Conservation (phyloP, 805 yeast species). For the Naumovozyma baii region DNA sequence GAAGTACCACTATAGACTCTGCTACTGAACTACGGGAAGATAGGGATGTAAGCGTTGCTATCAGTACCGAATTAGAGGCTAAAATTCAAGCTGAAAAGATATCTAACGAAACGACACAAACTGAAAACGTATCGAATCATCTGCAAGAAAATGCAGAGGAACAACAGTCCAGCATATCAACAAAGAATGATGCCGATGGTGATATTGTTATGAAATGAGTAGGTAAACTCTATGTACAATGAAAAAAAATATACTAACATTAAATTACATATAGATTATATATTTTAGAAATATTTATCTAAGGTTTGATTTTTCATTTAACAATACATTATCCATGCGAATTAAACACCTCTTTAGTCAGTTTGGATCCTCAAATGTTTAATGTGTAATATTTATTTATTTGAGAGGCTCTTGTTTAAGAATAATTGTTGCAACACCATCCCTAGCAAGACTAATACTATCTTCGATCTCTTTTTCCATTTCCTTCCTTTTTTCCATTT, state of each 20-base stretch:
- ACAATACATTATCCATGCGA: too few relatives aligned
- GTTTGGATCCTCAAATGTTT: background rate
- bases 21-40: too few relatives aligned
- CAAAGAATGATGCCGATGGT: slow-evolving; percentile 10
- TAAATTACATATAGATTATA: background rate
- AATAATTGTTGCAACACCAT: slow-evolving; percentile 49
- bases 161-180: background rate
- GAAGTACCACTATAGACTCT: too few relatives aligned
- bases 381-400: too few relatives aligned
- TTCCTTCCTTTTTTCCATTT: slow-evolving; percentile 35
- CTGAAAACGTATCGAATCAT: background rate
- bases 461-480: slow-evolving; percentile 37
- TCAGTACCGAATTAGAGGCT: too few relatives aligned
- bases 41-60: too few relatives aligned
- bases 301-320: background rate
- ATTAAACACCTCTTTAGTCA: too few relatives aligned
- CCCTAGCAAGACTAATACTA: slow-evolving; percentile 45
- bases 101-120: too few relatives aligned
- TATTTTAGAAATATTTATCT: background rate
- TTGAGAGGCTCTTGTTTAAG: slow-evolving; percentile 34
- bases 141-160: background rate
- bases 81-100: too few relatives aligned
- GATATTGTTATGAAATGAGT: slow-evolving; percentile 10
- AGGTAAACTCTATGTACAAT: background rate
- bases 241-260: too few relatives aligned